These are phyloP conservation scores for Favolaschia claudopus DNA, from an alignment of 768 basidiomycete genomes.

Conservation along the genomic window DNA sequence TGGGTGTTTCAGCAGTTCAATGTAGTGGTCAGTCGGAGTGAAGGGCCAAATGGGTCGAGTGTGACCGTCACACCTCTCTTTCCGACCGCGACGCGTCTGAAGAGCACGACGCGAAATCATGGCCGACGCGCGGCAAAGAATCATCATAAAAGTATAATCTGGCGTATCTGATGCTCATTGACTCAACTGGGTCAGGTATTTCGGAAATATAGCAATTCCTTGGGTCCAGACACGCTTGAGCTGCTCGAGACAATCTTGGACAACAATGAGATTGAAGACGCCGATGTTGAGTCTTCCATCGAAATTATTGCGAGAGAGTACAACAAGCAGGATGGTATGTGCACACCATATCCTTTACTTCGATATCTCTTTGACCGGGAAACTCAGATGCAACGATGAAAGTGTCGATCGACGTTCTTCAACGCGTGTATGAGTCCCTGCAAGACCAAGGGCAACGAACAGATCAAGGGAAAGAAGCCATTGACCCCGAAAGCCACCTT, in stretches of 20 bases:
- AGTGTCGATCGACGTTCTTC: conserved; percentile 71
- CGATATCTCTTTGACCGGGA: neutral
- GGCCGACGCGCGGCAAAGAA: conserved; percentile 56
- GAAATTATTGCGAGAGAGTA: conserved; percentile 88
- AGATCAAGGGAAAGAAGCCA: conserved; percentile 61
- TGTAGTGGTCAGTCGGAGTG: neutral
- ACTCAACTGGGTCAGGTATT: conserved; percentile 62
- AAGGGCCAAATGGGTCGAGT: conserved; percentile 13
- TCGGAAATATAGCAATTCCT: conserved; percentile 86
- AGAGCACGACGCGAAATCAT: conserved; percentile 35
- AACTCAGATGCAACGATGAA: conserved; percentile 80
- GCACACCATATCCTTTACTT: neutral
- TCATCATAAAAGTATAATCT: conserved; percentile 51
- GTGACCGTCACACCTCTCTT: conserved; percentile 12
- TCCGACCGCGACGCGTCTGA: neutral
- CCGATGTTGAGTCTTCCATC: conserved; percentile 75
- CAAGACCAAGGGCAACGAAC: conserved; percentile 68
- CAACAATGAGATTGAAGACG: conserved; percentile 72
- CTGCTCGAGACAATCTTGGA: conserved; percentile 77
- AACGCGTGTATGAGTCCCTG: conserved; percentile 76
- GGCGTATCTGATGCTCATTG: neutral
- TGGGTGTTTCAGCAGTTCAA: too few relatives aligned
- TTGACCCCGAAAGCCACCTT: conserved; percentile 85
- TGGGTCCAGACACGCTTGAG: conserved; percentile 79
- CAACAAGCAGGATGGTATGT: conserved; percentile 85